A percentile compares a stretch with the other conserved stretches of the same genome.
Conservation (phyloP, 176 grass and related monocot species). For the Zizania latifolia region DNA sequence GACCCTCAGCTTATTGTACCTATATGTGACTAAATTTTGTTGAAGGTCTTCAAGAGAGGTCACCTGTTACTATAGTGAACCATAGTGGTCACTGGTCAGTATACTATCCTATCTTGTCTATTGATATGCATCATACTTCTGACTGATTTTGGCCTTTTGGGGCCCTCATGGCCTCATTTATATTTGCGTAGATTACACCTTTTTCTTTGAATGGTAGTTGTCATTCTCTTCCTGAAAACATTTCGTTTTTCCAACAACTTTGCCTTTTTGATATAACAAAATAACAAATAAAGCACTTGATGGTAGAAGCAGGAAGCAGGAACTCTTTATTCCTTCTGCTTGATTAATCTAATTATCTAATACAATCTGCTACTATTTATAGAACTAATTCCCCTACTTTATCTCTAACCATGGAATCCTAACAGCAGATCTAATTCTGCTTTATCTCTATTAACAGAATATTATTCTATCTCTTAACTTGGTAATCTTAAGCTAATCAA, state of each 20-base stretch:
- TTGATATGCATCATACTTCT: slow-evolving; percentile 22
- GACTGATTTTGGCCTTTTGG: slow-evolving; percentile 1
- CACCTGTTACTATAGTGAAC: slow-evolving; percentile 46
- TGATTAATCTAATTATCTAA: too few relatives aligned
- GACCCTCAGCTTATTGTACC: slow-evolving; percentile 46
- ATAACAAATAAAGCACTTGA: too few relatives aligned
- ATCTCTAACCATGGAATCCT: too few relatives aligned
- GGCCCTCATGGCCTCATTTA: background rate
- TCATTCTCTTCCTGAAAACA: background rate
- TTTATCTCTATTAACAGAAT: too few relatives aligned
- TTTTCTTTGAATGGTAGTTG: background rate
- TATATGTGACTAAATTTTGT: slow-evolving; percentile 54
- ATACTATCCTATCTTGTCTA: slow-evolving; percentile 43
- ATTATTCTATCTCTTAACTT: too few relatives aligned
- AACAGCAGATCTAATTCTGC: too few relatives aligned
- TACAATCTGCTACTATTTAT: too few relatives aligned
- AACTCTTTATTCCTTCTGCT: too few relatives aligned
- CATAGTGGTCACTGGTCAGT: slow-evolving; percentile 50
- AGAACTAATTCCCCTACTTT: too few relatives aligned
- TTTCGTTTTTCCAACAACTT: background rate
- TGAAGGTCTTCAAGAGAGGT: slow-evolving; percentile 40
- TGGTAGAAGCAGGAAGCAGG: too few relatives aligned
- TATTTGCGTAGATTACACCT: background rate
- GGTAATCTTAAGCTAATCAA: too few relatives aligned
- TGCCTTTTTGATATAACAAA: background rate